phyloP scores from a whole-genome alignment of 2,329 filamentous ascomycete species.

The Passalora sequoiae region DNA sequence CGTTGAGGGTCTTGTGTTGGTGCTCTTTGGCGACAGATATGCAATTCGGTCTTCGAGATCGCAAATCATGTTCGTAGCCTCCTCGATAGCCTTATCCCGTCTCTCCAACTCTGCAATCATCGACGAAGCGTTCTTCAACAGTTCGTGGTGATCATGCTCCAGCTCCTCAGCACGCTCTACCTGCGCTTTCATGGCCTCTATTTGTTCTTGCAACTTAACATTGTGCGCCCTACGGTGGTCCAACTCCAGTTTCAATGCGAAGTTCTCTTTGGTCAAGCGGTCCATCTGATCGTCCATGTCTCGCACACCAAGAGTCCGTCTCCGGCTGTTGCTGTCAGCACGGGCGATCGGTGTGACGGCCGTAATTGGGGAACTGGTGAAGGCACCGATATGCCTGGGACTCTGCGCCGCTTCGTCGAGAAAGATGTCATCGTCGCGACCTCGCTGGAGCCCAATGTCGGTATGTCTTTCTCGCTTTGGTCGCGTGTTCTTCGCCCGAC shows the following conservation, averaged over 20 bases:
- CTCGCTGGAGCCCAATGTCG: slow-evolving; percentile 29
- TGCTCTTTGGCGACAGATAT: slow-evolving; percentile 24
- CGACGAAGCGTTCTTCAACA: slow-evolving; percentile 55
- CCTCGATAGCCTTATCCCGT: slow-evolving; percentile 64
- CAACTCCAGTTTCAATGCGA: slow-evolving; percentile 68
- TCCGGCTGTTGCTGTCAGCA: slow-evolving; percentile 19
- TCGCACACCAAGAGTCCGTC: slow-evolving; percentile 52
- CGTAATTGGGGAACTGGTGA: slow-evolving; percentile 29
- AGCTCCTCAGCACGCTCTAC: slow-evolving; percentile 38
- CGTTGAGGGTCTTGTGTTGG: slow-evolving; percentile 31
- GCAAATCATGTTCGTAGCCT: slow-evolving; percentile 66
- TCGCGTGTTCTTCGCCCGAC: slow-evolving; percentile 27
- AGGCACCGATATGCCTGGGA: slow-evolving; percentile 17
- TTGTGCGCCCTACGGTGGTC: slow-evolving; percentile 64
- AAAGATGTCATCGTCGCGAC: slow-evolving; percentile 35
- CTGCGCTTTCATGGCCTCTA: slow-evolving; percentile 53
- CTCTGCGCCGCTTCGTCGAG: slow-evolving; percentile 31
- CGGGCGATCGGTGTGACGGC: slow-evolving; percentile 16
- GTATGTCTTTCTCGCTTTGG: slow-evolving; percentile 33
- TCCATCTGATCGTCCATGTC: slow-evolving; percentile 67
- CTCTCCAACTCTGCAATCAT: slow-evolving; percentile 59
- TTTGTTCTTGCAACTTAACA: slow-evolving; percentile 52
- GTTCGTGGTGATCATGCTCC: slow-evolving; percentile 41
- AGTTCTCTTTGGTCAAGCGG: slow-evolving; percentile 68
- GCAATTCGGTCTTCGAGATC: slow-evolving; percentile 51